Evolutionary conservation across 2,329 filamentous ascomycete genomes (phyloP).

Genomic region (Orbilia blumenaviensis): DNA sequence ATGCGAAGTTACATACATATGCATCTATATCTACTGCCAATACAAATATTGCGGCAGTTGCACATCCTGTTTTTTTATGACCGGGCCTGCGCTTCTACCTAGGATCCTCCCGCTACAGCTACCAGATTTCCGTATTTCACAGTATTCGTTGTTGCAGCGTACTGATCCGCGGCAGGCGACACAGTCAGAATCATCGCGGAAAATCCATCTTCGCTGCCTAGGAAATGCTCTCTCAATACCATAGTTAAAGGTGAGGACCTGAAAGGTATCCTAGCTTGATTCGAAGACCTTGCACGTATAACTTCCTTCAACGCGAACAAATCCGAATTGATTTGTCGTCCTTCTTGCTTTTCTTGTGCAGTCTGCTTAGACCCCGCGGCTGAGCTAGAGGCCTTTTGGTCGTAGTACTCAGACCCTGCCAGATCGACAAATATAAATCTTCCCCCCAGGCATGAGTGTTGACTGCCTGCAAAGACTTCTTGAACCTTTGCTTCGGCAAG

Average conservation of each 20-base stretch:
- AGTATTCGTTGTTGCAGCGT: conserved; percentile 62
- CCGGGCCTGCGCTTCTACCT: conserved; percentile 8
- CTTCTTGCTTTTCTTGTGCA: conserved; percentile 61
- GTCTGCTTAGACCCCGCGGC: conserved; percentile 58
- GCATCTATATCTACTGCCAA: too few species aligned
- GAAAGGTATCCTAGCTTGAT: conserved; percentile 61
- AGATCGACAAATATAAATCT: conserved; percentile 64
- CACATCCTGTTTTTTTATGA: background rate
- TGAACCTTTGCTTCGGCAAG: conserved; percentile 60
- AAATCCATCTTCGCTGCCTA: conserved; percentile 55
- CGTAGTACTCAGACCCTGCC: conserved; percentile 63
- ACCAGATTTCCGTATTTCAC: conserved; percentile 63
- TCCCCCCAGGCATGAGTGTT: conserved; percentile 60
- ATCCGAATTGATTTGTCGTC: conserved; percentile 64
- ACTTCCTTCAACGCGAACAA: conserved; percentile 64
- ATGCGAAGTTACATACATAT: too few species aligned
- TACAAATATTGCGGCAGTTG: background rate
- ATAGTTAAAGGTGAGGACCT: conserved; percentile 63
- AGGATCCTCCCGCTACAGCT: conserved; percentile 58
- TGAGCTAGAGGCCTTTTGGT: conserved; percentile 57
- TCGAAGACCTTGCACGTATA: conserved; percentile 61
- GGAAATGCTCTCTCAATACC: conserved; percentile 62
- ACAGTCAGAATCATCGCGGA: conserved; percentile 62
- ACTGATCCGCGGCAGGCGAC: conserved; percentile 61
- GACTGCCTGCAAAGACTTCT: conserved; percentile 55